Evolutionary conservation across 371 early-diverging fungal species (phyloP), one percentile per base, ranked within the genome.

Genomic region (Mucor piriformis): DNA sequence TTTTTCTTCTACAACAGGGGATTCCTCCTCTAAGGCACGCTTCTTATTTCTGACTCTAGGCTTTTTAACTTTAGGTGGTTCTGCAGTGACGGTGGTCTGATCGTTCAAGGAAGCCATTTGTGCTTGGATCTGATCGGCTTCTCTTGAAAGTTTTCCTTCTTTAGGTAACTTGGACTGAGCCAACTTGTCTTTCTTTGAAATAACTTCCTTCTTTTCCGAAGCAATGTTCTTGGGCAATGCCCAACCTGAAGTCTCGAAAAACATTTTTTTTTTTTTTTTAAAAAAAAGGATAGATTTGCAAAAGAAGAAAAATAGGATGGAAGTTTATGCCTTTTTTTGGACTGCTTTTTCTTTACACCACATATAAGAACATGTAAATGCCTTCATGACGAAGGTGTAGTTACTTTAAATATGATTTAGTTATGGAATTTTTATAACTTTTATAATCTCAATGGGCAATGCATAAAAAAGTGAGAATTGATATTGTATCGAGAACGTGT

Each of bases 171-270:
- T 55, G 5, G 40, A 35, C 3, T 11, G 46, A 11, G 54, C 55
- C 35, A 54, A 55, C 40, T 61, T 61, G 20, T 53, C 63, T 24
- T 51, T 25, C 12, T 63, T 55, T 3, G 46, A 46, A 46, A 52
- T 47, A 27, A 20, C 38, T 18, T 60, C 59, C 24, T 54, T 56
- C 54, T 59, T 50, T 55, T 67, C 59, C 8, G 57, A 42, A 16
- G 63, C 70, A 24, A 70, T 69, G 29, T 52, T 61, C 27, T 65
- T 63, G 7, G 76, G 76, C 25, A 77, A 37, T 12, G 70, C 59
- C 77, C 77, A 77, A 10, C 74, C 74, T n/a, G 67, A 61, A 0
- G 74, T 62, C 47, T 72, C 68, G 53, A 77, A 77, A 18, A 77
- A 54, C 15, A 67, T 64, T 51, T 73, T 67, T 72, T 73, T 72